Conservation (phyloP, 2,329 filamentous ascomycete genomes). For the Neurospora sp. region DNA sequence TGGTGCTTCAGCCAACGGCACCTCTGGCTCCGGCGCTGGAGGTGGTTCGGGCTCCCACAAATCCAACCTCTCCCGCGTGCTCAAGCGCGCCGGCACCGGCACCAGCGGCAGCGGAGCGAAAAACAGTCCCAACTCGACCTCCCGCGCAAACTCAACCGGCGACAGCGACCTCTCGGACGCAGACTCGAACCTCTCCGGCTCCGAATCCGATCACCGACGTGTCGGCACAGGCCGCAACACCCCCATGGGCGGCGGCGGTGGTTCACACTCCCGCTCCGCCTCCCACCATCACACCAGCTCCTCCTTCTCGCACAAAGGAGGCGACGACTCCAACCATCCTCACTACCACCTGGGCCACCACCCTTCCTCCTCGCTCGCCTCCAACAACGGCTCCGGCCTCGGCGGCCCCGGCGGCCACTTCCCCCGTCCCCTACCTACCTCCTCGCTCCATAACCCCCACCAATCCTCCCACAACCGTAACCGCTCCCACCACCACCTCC, state of each 20-base stretch:
- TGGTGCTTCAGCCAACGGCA: neutral
- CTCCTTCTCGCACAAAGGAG: conserved; percentile 11
- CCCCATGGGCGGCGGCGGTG: conserved; percentile 20
- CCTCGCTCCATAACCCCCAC: neutral
- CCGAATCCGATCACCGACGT: conserved; percentile 39
- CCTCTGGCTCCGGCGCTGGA: neutral
- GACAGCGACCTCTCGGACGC: conserved; percentile 59
- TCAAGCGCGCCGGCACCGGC: conserved; percentile 37
- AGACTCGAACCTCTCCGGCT: conserved; percentile 33
- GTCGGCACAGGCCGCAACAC: conserved; percentile 10
- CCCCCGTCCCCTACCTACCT: neutral
- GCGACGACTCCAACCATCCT: conserved; percentile 14
- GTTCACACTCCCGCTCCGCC: conserved; percentile 9
- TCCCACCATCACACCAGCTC: conserved; percentile 10
- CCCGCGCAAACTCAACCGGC: conserved; percentile 42
- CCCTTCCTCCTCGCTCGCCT: neutral
- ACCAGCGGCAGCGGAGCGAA: conserved; percentile 25
- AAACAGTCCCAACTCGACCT: conserved; percentile 51
- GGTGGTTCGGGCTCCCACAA: conserved; percentile 29
- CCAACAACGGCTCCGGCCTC: neutral
- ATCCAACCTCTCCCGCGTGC: conserved; percentile 50
- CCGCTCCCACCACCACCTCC: neutral
- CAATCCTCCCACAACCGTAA: neutral
- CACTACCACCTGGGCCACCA: neutral
- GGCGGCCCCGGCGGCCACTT: neutral